A percentile compares a stretch with the other conserved stretches of the same genome.
Conservation (phyloP, 2,329 filamentous ascomycete genomes). For the Fusarium oligoseptatum region DNA sequence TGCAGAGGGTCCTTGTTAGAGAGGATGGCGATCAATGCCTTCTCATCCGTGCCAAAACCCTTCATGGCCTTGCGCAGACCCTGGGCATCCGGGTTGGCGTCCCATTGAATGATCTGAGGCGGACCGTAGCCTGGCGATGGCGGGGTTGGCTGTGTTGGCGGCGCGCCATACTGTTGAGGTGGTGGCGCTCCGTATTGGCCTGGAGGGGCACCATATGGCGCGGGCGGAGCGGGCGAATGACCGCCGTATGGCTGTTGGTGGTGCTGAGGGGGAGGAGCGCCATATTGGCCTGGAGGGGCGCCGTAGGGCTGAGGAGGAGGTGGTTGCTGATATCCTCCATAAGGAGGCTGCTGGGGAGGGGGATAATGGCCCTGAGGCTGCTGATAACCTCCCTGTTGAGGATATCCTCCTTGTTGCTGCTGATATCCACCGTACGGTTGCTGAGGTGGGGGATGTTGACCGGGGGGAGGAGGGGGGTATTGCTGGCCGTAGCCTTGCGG, state of each 20-base stretch:
- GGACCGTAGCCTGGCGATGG: conserved; percentile 82
- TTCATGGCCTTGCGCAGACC: conserved; percentile 88
- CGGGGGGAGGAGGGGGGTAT: conserved; percentile 49
- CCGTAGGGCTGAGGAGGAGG: conserved; percentile 49
- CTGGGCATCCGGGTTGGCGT: conserved; percentile 77
- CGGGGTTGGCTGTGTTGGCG: conserved; percentile 66
- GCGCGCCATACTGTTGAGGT: conserved; percentile 56
- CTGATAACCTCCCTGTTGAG: conserved; percentile 52
- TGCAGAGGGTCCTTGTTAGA: conserved; percentile 83
- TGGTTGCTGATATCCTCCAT: conserved; percentile 52
- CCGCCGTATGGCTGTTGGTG: conserved; percentile 34
- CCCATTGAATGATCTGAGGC: conserved; percentile 76
- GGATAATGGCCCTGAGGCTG: conserved; percentile 52
- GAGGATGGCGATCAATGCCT: conserved; percentile 77
- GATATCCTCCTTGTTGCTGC: conserved; percentile 50
- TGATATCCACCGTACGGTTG: conserved; percentile 52
- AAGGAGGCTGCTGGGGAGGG: conserved; percentile 50
- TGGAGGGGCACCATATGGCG: conserved; percentile 51
- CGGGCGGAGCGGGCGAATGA: conserved; percentile 44
- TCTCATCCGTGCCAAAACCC: conserved; percentile 91
- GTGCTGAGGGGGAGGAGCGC: conserved; percentile 50
- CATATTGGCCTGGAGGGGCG: conserved; percentile 52
- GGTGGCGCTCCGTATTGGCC: conserved; percentile 47
- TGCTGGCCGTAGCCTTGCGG: conserved; percentile 58
- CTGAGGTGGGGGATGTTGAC: conserved; percentile 47